These are phyloP conservation scores for Epicoccum sorghinum DNA, from an alignment of 2,329 filamentous ascomycete species.

Conservation along the genomic window DNA sequence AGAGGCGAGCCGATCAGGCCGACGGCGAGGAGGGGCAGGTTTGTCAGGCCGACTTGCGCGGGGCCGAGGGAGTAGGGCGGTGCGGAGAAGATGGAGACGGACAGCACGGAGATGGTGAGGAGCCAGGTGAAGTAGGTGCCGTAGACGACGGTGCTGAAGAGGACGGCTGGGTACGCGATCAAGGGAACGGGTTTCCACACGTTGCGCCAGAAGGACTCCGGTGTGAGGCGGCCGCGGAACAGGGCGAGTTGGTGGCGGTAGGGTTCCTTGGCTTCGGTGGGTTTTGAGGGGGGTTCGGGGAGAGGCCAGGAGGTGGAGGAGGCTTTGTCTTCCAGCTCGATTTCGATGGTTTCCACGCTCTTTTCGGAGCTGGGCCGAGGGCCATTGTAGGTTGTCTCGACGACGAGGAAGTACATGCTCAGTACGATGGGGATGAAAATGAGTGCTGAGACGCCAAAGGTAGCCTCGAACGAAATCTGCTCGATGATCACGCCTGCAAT, in stretches of 20 bases:
- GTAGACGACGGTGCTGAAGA: conserved; percentile 82
- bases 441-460: conserved; percentile 52
- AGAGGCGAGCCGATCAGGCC: conserved; percentile 76
- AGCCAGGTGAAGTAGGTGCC: conserved; percentile 93
- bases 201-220: conserved; percentile 43
- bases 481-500: conserved; percentile 52
- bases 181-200: conserved; percentile 71
- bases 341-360: too few relatives aligned
- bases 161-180: conserved; percentile 81
- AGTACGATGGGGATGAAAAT: conserved; percentile 52
- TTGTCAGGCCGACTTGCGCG: conserved; percentile 75
- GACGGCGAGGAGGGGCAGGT: conserved; percentile 83
- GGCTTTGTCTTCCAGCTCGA: too few relatives aligned
- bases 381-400: conserved; percentile 51
- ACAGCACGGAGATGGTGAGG: conserved; percentile 83
- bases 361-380: conserved; percentile 19
- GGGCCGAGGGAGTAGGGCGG: conserved; percentile 83
- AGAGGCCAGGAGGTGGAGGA: background rate
- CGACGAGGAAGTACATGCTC: conserved; percentile 53
- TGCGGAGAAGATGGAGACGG: conserved; percentile 84
- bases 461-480: conserved; percentile 49
- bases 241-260: conserved; percentile 34
- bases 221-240: conserved; percentile 37
- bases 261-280: conserved; percentile 26
- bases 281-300: conserved; percentile 24